Base-by-base conservation (phyloP, 2,329 filamentous ascomycete species). In the Cryoendolithus antarcticus region DNA sequence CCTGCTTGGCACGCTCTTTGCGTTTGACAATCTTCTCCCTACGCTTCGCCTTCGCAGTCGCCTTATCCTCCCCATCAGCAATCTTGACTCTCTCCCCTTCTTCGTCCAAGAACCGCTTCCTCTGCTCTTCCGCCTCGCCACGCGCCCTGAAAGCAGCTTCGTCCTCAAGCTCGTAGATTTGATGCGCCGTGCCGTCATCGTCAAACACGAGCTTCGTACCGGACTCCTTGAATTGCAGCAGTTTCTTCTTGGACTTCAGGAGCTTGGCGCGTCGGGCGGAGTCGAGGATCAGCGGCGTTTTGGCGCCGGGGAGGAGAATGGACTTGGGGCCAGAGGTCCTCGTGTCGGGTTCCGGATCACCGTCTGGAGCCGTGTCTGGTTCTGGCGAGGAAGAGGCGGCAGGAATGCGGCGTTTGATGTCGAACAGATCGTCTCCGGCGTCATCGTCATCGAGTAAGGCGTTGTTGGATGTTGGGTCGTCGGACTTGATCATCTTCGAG, bases 241-340 rank as follows among this genome's bases (percentile, higher is more conserved):
- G 83, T 64, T 93, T 85, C 65, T 93, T 86, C 71, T 95, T 96
- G 12, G 84, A 93, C 55, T 82, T 82, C 48, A 96, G 74, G n/a
- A 94, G 74, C 66, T 95, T 96, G 64, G 94, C 89, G 49, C 86
- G 80, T 15, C 91, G 85, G 61, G 96, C 93, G 9, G 86, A 94
- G 65, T 98, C 91, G 45, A 98, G 77, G 12, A 94, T 66, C 33
- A 94, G 70, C 2, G 84, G 75, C 21, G 82, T 75, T 33, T 69
- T 66, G 45, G 73, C 76, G 38, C 80, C 79, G 9, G 82, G 70
- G 1, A 80, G 71, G 30, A 74, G 63, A 35, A 95, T 70, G 2
- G 78, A 51, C 40, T 60, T 69, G 61, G 78, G 63, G 30, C 34
- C 19, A n/a, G 31, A 7, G 29, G 19, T 3, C 30, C 15, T 30